These are phyloP conservation scores for Vinca major DNA, from an alignment of 305 asterid species.

Conservation along the genomic window DNA sequence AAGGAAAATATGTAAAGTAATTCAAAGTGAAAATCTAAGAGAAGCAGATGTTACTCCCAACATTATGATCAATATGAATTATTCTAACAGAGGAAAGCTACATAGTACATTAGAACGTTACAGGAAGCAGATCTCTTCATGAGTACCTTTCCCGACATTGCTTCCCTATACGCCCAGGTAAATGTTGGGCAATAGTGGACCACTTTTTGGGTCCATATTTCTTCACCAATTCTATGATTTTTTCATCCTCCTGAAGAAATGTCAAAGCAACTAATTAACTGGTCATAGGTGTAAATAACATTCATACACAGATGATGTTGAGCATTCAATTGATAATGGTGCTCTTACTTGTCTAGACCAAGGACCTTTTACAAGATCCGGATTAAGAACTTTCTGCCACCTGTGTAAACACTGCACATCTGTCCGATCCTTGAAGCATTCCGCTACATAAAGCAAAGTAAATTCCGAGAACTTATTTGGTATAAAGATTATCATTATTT, in stretches of 20 bases:
- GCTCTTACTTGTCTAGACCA: slow-evolving; percentile 92
- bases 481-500: neutral
- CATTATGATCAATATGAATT: neutral
- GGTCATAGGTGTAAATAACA: slow-evolving; percentile 11
- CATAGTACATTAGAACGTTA: neutral
- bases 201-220: slow-evolving; percentile 91
- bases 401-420: slow-evolving; percentile 98
- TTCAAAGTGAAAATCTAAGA: neutral
- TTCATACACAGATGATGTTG: neutral
- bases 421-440: slow-evolving; percentile 93
- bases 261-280: slow-evolving; percentile 16
- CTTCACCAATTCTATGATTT: slow-evolving; percentile 63
- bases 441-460: slow-evolving; percentile 46
- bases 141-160: slow-evolving; percentile 95
- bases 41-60: neutral
- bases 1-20: neutral
- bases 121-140: slow-evolving; percentile 12
- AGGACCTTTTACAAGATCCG: slow-evolving; percentile 99
- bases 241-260: slow-evolving; percentile 75
- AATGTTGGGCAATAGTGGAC: slow-evolving; percentile 94
- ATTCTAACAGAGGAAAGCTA: neutral
- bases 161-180: slow-evolving; percentile 97
- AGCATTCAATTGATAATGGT: slow-evolving; percentile 15
- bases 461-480: neutral
- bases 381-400: slow-evolving; percentile 99